A percentile compares a stretch with the other conserved stretches of the same genome.
Evolutionary conservation across 306 rosid genomes (phyloP).

Genomic region (Potentilla sterilis): DNA sequence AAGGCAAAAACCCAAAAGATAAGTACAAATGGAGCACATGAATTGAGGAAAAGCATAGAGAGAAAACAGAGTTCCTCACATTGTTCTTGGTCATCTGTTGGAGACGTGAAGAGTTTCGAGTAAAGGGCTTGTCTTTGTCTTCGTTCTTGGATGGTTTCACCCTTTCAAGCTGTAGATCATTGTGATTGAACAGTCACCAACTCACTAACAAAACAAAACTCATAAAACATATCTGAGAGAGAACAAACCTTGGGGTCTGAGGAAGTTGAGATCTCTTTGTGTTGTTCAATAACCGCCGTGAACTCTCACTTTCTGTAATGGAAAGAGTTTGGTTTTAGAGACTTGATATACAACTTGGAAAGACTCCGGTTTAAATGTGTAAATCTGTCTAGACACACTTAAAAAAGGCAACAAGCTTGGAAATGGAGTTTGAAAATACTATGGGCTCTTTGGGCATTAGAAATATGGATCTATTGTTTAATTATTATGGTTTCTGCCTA

Average conservation of each 20-base stretch:
- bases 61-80: conserved; percentile 14
- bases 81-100: conserved; percentile 3
- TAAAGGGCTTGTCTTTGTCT: not conserved
- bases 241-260: conserved; percentile 21
- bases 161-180: conserved; percentile 18
- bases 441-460: not conserved
- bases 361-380: not conserved
- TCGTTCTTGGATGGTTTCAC: conserved; percentile 1
- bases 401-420: not conserved
- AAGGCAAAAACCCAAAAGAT: not conserved
- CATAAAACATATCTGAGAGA: not conserved
- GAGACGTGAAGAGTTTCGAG: conserved; percentile 1
- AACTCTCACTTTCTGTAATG: not conserved
- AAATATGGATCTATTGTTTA: not conserved
- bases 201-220: not conserved
- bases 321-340: not conserved
- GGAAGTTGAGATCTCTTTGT: not conserved
- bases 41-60: not conserved
- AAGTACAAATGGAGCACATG: not conserved
- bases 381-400: not conserved
- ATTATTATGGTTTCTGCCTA: too few species aligned
- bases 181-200: not conserved
- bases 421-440: not conserved
- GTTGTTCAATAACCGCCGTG: conserved; percentile 17
- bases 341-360: not conserved